Evolutionary conservation across 164 flowering plant species (phyloP), one percentile per base, ranked within the genome.

Genomic region (Vitis riparia): DNA sequence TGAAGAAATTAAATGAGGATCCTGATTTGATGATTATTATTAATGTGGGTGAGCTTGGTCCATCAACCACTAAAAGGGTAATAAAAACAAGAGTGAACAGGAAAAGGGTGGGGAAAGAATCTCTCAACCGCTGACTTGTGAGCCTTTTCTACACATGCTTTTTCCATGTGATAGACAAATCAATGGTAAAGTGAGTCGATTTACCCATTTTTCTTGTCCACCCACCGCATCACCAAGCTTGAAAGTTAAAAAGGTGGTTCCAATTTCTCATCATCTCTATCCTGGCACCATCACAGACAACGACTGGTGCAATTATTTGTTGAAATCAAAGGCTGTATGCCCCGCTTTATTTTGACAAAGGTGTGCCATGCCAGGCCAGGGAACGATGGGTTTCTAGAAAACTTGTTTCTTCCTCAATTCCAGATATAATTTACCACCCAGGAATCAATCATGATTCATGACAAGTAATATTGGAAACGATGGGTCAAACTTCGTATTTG

Each of bases 121-220:
- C 63, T 32, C 27, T 44, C 37, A 44, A n/a, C 62, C 66, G 79
- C 75, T 76, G 79, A 76, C 79, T 75, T 71, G 53, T 59, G 27
- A 19, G 59, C 13, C 57, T 69, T 55, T 68, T 17, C 44, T 6
- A 15, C n/a, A 27, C 16, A 6, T 65, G n/a, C 57, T 64, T 58
- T 27, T 57, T 44, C 6, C 6, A 9, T 50, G 67, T 30, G 14
- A 48, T 48, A 32, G 67, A 55, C 67, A 73, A 62, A 73, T 63
- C 70, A 5, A 65, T 23, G 37, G 62, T 37, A 56, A 68, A 62
- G 66, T 66, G 67, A 65, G 16, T 51, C 47, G n/a, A 55, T 14
- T 47, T 12, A 29, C 23, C 63, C 51, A 52, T 30, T 51, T 9
- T 4, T 47, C 57, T 48, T 29, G 16, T 49, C 63, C 16, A 51